Percentiles rank a stretch among this genome's conserved stretches.
Evolutionary conservation across 2,329 filamentous ascomycete species (phyloP).

Genomic region (Diplodia seriata): DNA sequence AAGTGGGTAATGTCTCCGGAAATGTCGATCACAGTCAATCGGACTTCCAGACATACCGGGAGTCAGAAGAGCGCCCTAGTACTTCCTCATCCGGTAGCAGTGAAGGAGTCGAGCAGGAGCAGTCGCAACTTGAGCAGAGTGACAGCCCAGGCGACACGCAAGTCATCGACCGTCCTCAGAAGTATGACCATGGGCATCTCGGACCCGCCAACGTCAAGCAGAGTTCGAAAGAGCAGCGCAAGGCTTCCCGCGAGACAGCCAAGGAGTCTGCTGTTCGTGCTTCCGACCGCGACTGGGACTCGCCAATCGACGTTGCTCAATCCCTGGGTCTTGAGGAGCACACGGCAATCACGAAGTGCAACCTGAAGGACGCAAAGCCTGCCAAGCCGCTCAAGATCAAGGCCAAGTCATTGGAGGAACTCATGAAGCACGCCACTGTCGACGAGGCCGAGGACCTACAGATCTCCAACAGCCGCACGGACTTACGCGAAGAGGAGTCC

Average conservation of each 20-base stretch:
- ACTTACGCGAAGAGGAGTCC: conserved; percentile 4
- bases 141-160: background rate
- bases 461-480: conserved; percentile 16
- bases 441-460: background rate
- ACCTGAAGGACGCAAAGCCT: background rate
- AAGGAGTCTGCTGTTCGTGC: too few species aligned
- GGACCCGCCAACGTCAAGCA: too few species aligned
- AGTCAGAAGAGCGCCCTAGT: conserved; percentile 17
- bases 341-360: background rate
- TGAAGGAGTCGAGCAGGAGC: background rate
- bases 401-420: background rate
- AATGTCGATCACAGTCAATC: background rate
- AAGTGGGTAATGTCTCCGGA: background rate
- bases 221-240: too few species aligned
- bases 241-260: too few species aligned
- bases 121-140: background rate
- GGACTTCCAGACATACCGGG: conserved; percentile 7
- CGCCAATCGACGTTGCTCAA: too few species aligned
- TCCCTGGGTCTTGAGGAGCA: too few species aligned
- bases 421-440: background rate
- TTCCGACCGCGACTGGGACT: too few species aligned
- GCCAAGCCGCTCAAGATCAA: background rate
- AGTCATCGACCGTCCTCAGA: background rate
- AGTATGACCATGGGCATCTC: too few species aligned
- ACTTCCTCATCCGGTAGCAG: conserved; percentile 11